Conservation (phyloP, 192 early-diverging fungal genomes). For the Allomyces macrogynus region DNA sequence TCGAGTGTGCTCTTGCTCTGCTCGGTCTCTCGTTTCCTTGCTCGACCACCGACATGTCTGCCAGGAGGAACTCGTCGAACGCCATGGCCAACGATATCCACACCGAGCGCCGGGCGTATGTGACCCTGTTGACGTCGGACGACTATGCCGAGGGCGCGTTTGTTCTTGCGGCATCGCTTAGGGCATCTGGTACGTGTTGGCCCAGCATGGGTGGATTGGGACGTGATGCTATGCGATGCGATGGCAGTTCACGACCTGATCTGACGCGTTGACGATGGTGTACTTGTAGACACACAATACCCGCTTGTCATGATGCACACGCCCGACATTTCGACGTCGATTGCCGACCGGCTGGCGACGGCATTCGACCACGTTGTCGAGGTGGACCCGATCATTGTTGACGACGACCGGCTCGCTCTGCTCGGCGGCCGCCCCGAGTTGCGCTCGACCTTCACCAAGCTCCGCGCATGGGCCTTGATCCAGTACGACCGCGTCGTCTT, state of each 20-base stretch:
- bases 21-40: too few species aligned
- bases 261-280: constrained; percentile 34
- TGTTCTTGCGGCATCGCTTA: too few species aligned
- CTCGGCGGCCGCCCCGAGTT: constrained; percentile 63
- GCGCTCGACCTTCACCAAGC: constrained; percentile 72
- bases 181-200: too few species aligned
- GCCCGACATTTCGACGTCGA: constrained; percentile 25
- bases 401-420: constrained; percentile 23
- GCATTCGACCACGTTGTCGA: constrained; percentile 54
- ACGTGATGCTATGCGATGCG: background rate
- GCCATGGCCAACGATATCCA: too few species aligned
- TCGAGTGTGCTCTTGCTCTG: too few species aligned
- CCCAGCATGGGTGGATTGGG: too few species aligned
- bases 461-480: constrained; percentile 62
- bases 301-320: constrained; percentile 52
- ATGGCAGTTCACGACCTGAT: too few species aligned
- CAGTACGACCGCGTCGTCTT: constrained; percentile 49
- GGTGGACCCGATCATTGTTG: constrained; percentile 41
- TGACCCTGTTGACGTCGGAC: too few species aligned
- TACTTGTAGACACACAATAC: constrained; percentile 29
- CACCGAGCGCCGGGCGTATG: too few species aligned
- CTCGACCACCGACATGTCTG: too few species aligned
- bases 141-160: too few species aligned
- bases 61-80: too few species aligned
- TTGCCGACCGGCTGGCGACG: constrained; percentile 25